Base-by-base conservation (phyloP, 2,329 filamentous ascomycete genomes). In the Didymella exigua region DNA sequence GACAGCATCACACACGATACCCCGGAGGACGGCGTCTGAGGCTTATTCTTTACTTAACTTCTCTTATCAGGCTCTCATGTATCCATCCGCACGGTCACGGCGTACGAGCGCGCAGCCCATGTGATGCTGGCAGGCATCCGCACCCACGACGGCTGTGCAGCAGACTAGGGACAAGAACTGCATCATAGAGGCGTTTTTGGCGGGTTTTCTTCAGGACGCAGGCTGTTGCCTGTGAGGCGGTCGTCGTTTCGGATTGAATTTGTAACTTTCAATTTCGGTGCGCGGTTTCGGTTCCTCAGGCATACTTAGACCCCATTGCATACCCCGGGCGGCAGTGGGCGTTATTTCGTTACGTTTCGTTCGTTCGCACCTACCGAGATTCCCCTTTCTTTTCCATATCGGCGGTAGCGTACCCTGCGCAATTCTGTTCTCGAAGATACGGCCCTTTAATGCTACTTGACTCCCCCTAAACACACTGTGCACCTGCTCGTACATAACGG, bases 1-100 rank as follows among this genome's bases (percentile, higher is more conserved):
- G 58, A 63, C 62, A 49, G 61, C 65, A 63, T 63, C 60, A 62
- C 54, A 58, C 63, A 72, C 68, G 65, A 73, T 72, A 72, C 71
- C 71, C 70, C 54, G 51, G 66, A 61, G 49, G 59, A 61, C 60
- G 71, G 71, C 65, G 70, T 70, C 68, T 61, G 41, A 58, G 47
- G 58, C 48, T 58, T 56, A 43, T 19, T 43, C 54, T 47, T 45
- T 54, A 19, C 47, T 56, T 38, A 48, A 42, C 42, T 36, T 56
- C 43, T 57, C 47, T 61, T 54, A 60, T 56, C 58, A 59, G 54
- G 53, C 49, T 56, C 54, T 53, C 44, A 56, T 61, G 53, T 50
- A 60, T 54, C 46, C 48, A 60, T 54, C 46, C 48, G 36, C 14
- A 60, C 49, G 49, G 49, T 56, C 49, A 61, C 42, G 51, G 57